These are phyloP conservation scores for Penicillium paradoxum DNA, from an alignment of 495 filamentous ascomycete species.

Conservation along the genomic window DNA sequence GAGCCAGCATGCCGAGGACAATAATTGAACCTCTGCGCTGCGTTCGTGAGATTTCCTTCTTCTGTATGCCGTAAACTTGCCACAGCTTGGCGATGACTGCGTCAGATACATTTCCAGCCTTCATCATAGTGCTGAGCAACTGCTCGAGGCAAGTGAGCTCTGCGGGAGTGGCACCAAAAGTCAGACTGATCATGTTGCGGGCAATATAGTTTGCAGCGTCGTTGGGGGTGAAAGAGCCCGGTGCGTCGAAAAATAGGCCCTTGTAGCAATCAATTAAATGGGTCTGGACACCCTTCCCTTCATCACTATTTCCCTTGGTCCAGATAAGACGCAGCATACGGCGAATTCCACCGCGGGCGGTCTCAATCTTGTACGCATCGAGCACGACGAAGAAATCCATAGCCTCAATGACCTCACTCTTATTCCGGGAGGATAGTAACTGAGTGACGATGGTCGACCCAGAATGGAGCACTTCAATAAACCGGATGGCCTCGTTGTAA, in stretches of 20 bases:
- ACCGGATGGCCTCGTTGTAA: conserved; percentile 85
- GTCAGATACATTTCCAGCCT: conserved; percentile 77
- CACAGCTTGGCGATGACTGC: conserved; percentile 87
- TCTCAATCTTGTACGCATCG: conserved; percentile 92
- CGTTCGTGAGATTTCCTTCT: conserved; percentile 85
- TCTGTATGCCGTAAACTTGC: conserved; percentile 95
- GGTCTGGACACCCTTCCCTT: conserved; percentile 95
- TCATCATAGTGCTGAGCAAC: conserved; percentile 95
- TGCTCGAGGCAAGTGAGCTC: conserved; percentile 95
- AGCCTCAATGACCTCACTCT: conserved; percentile 95
- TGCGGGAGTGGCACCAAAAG: conserved; percentile 88
- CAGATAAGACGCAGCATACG: conserved; percentile 95
- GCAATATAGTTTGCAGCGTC: conserved; percentile 95
- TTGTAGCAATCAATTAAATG: conserved; percentile 98
- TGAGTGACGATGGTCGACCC: conserved; percentile 75
- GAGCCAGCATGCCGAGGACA: conserved; percentile 92
- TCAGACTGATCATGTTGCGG: conserved; percentile 97
- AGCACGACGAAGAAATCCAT: conserved; percentile 98
- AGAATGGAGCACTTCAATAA: conserved; percentile 88
- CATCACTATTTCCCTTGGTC: conserved; percentile 98
- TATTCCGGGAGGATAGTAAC: conserved; percentile 87
- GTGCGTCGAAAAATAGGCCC: conserved; percentile 90
- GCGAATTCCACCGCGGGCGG: conserved; percentile 80
- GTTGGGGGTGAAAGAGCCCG: conserved; percentile 77
- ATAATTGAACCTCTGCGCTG: conserved; percentile 93